These are phyloP conservation scores for Albatrellus ellisii DNA, from an alignment of 768 basidiomycete species.

Conservation along the genomic window DNA sequence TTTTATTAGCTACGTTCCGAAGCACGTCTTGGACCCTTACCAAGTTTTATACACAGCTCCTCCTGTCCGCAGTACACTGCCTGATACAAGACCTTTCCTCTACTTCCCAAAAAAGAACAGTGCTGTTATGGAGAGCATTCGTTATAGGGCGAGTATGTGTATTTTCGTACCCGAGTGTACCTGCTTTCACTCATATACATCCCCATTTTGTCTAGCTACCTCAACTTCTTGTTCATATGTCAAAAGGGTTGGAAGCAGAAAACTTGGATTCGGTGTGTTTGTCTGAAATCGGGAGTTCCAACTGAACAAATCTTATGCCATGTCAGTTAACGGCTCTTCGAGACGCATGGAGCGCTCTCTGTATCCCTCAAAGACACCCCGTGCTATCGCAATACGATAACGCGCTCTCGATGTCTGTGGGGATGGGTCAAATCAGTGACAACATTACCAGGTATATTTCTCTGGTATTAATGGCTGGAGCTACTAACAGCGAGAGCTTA, in stretches of 20 bases:
- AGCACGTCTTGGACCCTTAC: slow-evolving; percentile 52
- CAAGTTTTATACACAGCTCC: slow-evolving; percentile 55
- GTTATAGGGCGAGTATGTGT: slow-evolving; percentile 52
- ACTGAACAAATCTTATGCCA: too few species aligned
- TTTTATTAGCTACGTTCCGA: slow-evolving; percentile 43
- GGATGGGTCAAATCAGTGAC: slow-evolving; percentile 1
- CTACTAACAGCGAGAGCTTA: not conserved
- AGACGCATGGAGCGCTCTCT: slow-evolving; percentile 10
- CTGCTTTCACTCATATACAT: slow-evolving; percentile 4
- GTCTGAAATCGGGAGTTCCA: too few species aligned
- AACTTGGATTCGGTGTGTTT: slow-evolving; percentile 44
- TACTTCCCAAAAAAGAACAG: slow-evolving; percentile 19
- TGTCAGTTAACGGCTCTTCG: slow-evolving; percentile 3
- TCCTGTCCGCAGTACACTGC: slow-evolving; percentile 50
- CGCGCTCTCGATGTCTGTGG: slow-evolving; percentile 8
- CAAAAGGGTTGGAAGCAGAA: slow-evolving; percentile 38
- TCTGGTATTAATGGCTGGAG: not conserved
- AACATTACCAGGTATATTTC: slow-evolving; percentile 7
- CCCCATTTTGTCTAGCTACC: slow-evolving; percentile 36
- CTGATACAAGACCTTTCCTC: slow-evolving; percentile 36
- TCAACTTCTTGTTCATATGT: slow-evolving; percentile 39
- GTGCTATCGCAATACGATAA: slow-evolving; percentile 9
- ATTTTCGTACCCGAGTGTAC: slow-evolving; percentile 3
- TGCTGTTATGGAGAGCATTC: slow-evolving; percentile 55
- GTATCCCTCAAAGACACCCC: slow-evolving; percentile 5